Conservation (phyloP, 139 green algal genomes). For the Microglena sp. region DNA sequence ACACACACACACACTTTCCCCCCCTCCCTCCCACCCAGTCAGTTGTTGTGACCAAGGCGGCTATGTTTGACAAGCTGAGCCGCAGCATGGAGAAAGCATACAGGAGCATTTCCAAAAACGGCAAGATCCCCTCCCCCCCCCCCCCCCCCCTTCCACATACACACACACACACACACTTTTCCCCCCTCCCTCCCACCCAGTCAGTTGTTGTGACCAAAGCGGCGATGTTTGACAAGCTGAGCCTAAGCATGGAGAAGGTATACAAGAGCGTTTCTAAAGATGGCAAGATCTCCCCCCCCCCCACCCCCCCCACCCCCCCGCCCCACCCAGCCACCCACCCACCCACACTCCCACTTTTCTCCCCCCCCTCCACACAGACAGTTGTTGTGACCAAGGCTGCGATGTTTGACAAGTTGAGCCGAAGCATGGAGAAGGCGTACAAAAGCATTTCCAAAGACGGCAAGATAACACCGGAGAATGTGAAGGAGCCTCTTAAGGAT, state of each 20-base stretch:
- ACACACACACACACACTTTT: not conserved
- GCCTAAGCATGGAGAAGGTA: slow-evolving; percentile 58
- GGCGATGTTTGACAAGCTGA: slow-evolving; percentile 86
- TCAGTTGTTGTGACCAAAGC: slow-evolving; percentile 9
- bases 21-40: too few species aligned
- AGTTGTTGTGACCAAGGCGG: slow-evolving; percentile 14
- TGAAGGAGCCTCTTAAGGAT: slow-evolving; percentile 68
- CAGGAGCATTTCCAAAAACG: slow-evolving; percentile 26
- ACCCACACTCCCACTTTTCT: too few species aligned
- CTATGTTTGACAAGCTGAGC: slow-evolving; percentile 83
- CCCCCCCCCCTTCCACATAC: not conserved
- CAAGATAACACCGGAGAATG: slow-evolving; percentile 75
- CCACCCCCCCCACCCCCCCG: too few species aligned
- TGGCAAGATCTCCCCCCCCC: slow-evolving; percentile 21
- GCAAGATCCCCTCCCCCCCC: not conserved
- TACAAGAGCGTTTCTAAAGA: slow-evolving; percentile 57
- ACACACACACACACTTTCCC: not conserved
- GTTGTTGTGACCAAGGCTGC: slow-evolving; percentile 24
- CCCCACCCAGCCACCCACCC: too few species aligned
- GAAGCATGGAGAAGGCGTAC: slow-evolving; percentile 64
- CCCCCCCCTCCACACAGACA: too few species aligned
- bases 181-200: not conserved
- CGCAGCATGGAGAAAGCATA: slow-evolving; percentile 62
- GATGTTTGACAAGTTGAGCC: slow-evolving; percentile 81
- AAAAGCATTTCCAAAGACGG: slow-evolving; percentile 51